phyloP scores from a whole-genome alignment of 257 asterid species.

The Cruciata laevipes region DNA sequence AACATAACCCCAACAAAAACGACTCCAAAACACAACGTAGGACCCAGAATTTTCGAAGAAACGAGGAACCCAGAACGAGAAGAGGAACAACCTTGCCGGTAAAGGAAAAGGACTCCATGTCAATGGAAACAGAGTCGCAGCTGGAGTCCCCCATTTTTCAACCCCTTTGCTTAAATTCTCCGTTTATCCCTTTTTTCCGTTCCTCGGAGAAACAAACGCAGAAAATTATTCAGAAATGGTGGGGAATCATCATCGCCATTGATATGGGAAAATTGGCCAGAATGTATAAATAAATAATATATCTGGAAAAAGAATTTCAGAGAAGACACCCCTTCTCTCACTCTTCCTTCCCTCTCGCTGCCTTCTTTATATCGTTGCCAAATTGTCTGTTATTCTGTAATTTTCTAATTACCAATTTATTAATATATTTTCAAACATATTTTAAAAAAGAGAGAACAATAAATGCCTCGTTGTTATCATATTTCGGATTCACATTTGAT shows the following conservation, averaged over 20 bases:
- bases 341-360: constrained; percentile 10
- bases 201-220: not conserved
- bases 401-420: constrained; percentile 2
- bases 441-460: not conserved
- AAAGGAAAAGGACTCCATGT: constrained; percentile 67
- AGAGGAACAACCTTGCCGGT: constrained; percentile 75
- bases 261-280: not conserved
- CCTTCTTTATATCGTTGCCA: not conserved
- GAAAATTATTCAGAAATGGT: not conserved
- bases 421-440: not conserved
- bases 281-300: constrained; percentile 28
- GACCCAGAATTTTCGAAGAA: not conserved
- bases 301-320: constrained; percentile 26
- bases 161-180: constrained; percentile 19
- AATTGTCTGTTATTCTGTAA: not conserved
- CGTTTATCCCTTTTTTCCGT: constrained; percentile 3
- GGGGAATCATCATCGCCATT: constrained; percentile 1
- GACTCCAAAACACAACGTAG: not conserved
- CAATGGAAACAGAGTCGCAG: constrained; percentile 87
- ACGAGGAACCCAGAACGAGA: not conserved
- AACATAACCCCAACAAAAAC: constrained; percentile 2
- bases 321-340: not conserved
- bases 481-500: not conserved
- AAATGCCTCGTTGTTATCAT: not conserved
- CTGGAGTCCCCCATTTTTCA: constrained; percentile 80